Evolutionary conservation across 2,329 filamentous ascomycete genomes (phyloP).

Genomic region (Cladosporium sp.): DNA sequence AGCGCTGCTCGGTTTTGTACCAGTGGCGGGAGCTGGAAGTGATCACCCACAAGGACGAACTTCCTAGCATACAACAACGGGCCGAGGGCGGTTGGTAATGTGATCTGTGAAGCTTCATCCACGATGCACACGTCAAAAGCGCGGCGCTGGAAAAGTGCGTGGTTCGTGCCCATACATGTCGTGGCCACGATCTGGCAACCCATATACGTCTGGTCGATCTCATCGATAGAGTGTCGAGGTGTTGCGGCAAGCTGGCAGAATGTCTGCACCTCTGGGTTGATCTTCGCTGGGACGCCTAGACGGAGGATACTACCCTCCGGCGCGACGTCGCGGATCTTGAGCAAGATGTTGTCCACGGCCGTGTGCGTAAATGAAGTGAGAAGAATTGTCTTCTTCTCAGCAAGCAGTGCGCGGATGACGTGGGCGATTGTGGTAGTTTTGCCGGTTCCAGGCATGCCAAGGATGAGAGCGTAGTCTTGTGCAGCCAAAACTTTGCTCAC

Average conservation of each 20-base stretch:
- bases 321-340: slow-evolving; percentile 72
- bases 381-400: slow-evolving; percentile 87
- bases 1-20: slow-evolving; percentile 90
- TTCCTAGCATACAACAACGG: slow-evolving; percentile 90
- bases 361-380: slow-evolving; percentile 96
- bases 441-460: slow-evolving; percentile 97
- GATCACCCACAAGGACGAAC: slow-evolving; percentile 94
- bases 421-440: slow-evolving; percentile 98
- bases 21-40: slow-evolving; percentile 91
- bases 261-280: slow-evolving; percentile 82
- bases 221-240: slow-evolving; percentile 74
- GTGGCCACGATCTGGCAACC: slow-evolving; percentile 88
- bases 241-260: slow-evolving; percentile 79
- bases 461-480: slow-evolving; percentile 90
- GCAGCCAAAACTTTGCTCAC: slow-evolving; percentile 96
- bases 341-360: slow-evolving; percentile 93
- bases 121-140: slow-evolving; percentile 98
- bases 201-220: slow-evolving; percentile 81
- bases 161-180: slow-evolving; percentile 89
- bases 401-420: slow-evolving; percentile 86
- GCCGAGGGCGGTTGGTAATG: slow-evolving; percentile 87
- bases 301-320: slow-evolving; percentile 69
- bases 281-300: slow-evolving; percentile 80
- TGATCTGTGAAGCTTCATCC: slow-evolving; percentile 97
- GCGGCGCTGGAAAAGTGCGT: slow-evolving; percentile 82